Percentiles rank a stretch among this genome's conserved stretches.
phyloP scores from a whole-genome alignment of 805 yeast genomes.

The Teunomyces atbi region DNA sequence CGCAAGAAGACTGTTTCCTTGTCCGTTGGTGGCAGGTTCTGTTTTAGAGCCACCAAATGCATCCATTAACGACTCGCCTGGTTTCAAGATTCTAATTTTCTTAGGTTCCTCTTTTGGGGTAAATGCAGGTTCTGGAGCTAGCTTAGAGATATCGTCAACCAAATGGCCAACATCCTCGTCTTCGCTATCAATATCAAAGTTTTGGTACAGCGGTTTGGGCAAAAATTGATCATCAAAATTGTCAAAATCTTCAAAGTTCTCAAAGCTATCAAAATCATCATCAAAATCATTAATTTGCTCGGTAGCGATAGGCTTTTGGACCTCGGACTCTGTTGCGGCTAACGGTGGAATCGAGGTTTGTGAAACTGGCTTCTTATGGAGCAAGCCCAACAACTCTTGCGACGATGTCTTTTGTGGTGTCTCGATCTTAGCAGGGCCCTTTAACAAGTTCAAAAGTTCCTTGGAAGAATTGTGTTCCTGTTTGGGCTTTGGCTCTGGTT shows the following conservation, averaged over 20 bases:
- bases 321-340: conserved; percentile 1
- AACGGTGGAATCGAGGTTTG: neutral
- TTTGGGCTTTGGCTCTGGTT: conserved; percentile 2
- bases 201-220: conserved; percentile 13
- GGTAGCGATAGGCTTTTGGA: conserved; percentile 7
- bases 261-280: conserved; percentile 28
- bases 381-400: conserved; percentile 14
- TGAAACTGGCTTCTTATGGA: conserved; percentile 6
- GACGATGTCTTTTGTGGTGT: conserved; percentile 3
- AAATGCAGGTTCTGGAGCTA: neutral
- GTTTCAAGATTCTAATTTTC: conserved; percentile 25
- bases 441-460: conserved; percentile 6
- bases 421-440: conserved; percentile 2
- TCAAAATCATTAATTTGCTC: conserved; percentile 18
- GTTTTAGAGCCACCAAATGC: conserved; percentile 2
- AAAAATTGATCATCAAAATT: conserved; percentile 22
- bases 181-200: conserved; percentile 35
- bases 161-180: conserved; percentile 28
- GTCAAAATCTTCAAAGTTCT: conserved; percentile 33
- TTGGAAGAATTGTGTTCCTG: conserved; percentile 4
- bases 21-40: conserved; percentile 8
- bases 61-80: conserved; percentile 24
- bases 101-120: conserved; percentile 8
- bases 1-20: conserved; percentile 22
- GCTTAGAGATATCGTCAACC: conserved; percentile 7